Evolutionary conservation across 2,329 filamentous ascomycete genomes (phyloP), one percentile per base, ranked within the genome.

Genomic region (Aspergillus ustus): DNA sequence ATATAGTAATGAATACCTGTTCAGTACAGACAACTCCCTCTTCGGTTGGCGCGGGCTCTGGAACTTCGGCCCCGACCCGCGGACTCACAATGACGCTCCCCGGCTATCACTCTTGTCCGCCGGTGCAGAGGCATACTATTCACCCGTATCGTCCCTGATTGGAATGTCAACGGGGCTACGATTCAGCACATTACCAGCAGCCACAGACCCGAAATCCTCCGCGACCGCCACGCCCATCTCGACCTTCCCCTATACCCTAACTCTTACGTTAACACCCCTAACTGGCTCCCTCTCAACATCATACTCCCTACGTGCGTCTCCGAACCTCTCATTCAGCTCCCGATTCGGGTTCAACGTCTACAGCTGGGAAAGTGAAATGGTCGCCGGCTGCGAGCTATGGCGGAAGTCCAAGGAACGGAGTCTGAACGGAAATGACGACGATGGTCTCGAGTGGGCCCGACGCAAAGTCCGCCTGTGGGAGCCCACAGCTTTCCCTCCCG

Each of bases 281-380:
- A 97, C 97, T 87, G 95, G 95, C 19, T 96, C 92, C 72, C 84
- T 99, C 62, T 93, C 91, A 60, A 92, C 93, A 40, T 96, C 89
- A 17, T 99, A 99, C 75, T 91, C 95, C 0, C 91, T 98, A 52
- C 90, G 92, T 71, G 94, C 94, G 2, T 92, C 92, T 3, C 86
- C 86, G 37, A 88, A 92, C 70, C 87, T 96, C 68, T 91, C 92
- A 11, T 85, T 99, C 53, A 95, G 93, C 66, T 96, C 93, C 22
- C 88, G 91, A 53, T 94, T 98, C 79, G 93, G 96, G 73, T 99
- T 99, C 79, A 99, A 99, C 72, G 91, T 97, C 53, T 98, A 97
- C 79, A 97, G 92, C 74, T 99, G 97, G 81, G 95, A 99, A 81
- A 97, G 92, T 73, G 91, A 95, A 61, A 90, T 97, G 83, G 89